Conservation (phyloP, 345 rosid genomes). For the Populus davidiana region DNA sequence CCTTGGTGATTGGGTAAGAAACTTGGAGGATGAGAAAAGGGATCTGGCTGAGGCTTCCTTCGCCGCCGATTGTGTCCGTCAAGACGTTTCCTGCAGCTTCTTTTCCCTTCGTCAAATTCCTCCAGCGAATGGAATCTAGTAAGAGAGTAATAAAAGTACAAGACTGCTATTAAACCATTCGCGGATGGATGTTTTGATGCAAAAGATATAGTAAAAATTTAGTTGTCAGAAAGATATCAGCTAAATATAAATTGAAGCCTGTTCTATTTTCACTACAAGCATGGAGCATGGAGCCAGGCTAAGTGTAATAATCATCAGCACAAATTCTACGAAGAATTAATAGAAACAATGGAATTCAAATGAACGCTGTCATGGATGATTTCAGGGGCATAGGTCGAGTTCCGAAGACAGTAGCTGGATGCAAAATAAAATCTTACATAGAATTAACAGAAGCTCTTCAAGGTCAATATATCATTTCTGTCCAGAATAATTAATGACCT, state of each 20-base stretch:
- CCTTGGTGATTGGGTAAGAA: constrained; percentile 44
- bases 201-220: neutral
- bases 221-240: too few species aligned
- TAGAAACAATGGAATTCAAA: too few species aligned
- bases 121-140: constrained; percentile 51
- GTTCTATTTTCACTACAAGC: neutral
- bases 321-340: neutral
- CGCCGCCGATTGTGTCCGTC: constrained; percentile 55
- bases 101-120: constrained; percentile 57
- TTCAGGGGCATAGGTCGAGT: neutral
- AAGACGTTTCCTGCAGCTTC: constrained; percentile 61
- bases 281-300: neutral
- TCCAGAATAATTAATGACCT: neutral
- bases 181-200: neutral
- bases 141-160: neutral
- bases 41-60: constrained; percentile 51
- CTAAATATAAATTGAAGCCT: neutral
- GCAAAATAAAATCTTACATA: neutral
- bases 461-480: neutral
- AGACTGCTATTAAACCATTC: neutral
- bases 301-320: neutral
- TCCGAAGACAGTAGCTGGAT: neutral
- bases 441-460: neutral
- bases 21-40: constrained; percentile 26
- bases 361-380: neutral